Evolutionary conservation across 352 stramenopile genomes (phyloP).

Genomic region (Globisporangium echinulatum): DNA sequence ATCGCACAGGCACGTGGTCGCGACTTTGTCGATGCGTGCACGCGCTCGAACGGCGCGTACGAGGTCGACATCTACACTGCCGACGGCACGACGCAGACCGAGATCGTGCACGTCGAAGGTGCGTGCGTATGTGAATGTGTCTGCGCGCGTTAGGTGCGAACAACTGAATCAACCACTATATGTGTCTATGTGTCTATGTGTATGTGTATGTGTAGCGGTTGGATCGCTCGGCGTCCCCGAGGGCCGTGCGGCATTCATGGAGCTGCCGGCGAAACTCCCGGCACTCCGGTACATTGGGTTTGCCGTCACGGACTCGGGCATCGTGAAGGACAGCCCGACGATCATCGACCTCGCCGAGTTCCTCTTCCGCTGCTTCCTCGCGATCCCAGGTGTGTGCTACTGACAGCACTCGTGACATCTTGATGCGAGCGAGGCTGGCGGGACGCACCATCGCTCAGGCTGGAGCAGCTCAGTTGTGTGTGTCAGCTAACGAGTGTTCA

Average conservation of each 20-base stretch:
- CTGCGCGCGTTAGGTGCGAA: too few species aligned
- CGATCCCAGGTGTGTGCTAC: constrained; percentile 17
- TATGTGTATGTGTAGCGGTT: constrained; percentile 7
- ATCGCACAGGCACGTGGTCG: constrained; percentile 27
- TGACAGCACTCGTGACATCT: too few species aligned
- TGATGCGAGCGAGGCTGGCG: too few species aligned
- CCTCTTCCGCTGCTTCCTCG: constrained; percentile 29
- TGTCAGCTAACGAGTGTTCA: background rate
- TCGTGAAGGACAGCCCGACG: constrained; percentile 20
- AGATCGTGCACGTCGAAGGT: constrained; percentile 9
- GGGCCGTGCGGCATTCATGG: constrained; percentile 21
- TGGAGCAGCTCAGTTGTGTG: background rate
- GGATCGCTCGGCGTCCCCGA: constrained; percentile 19
- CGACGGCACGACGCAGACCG: constrained; percentile 18
- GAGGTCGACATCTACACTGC: constrained; percentile 28
- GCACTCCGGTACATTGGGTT: constrained; percentile 31
- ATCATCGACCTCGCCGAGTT: constrained; percentile 56
- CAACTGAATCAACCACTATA: background rate
- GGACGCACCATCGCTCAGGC: too few species aligned
- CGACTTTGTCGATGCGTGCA: constrained; percentile 23
- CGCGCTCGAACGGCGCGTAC: constrained; percentile 13
- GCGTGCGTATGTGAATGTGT: background rate
- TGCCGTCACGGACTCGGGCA: constrained; percentile 35
- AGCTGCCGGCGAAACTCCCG: constrained; percentile 19
- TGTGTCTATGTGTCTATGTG: too few species aligned